These are phyloP conservation scores for Selaginella tamariscina DNA, from an alignment of 75 land plant genomes.

Conservation along the genomic window DNA sequence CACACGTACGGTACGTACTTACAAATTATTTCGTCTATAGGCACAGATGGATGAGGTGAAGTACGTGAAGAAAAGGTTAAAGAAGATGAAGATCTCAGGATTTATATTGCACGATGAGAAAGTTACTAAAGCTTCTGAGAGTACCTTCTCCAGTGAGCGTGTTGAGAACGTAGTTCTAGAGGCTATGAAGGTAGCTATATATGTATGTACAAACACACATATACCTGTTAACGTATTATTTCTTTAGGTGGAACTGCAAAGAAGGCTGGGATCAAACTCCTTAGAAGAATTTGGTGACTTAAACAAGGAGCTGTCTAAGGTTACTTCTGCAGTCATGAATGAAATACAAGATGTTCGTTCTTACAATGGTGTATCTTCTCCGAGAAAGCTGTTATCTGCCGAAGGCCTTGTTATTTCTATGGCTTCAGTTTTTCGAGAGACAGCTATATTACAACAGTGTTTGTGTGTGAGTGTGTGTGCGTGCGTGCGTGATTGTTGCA, in stretches of 20 bases:
- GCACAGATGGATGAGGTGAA: background rate
- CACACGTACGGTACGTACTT: too few species aligned
- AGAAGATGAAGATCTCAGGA: background rate
- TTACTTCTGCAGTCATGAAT: slow-evolving; percentile 48
- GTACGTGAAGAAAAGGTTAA: background rate
- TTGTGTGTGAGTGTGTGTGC: too few species aligned
- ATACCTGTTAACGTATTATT: too few species aligned
- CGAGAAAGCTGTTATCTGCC: slow-evolving; percentile 29
- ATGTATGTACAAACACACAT: too few species aligned
- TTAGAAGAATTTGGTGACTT: slow-evolving; percentile 31
- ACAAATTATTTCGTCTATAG: too few species aligned
- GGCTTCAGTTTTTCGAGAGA: slow-evolving; percentile 34
- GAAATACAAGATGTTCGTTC: too few species aligned
- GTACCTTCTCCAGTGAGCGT: slow-evolving; percentile 8
- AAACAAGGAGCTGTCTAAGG: slow-evolving; percentile 44
- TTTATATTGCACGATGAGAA: background rate
- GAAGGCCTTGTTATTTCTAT: slow-evolving; percentile 31
- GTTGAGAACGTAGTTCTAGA: slow-evolving; percentile 36
- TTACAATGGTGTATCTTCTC: background rate
- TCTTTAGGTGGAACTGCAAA: slow-evolving; percentile 62
- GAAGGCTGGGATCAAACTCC: slow-evolving; percentile 37
- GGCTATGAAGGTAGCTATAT: slow-evolving; percentile 46
- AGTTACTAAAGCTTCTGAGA: background rate
- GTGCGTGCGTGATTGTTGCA: too few species aligned
- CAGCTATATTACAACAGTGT: slow-evolving; percentile 37